These are phyloP conservation scores for Penstemon barbatus DNA, from an alignment of 257 asterid species.

Conservation along the genomic window DNA sequence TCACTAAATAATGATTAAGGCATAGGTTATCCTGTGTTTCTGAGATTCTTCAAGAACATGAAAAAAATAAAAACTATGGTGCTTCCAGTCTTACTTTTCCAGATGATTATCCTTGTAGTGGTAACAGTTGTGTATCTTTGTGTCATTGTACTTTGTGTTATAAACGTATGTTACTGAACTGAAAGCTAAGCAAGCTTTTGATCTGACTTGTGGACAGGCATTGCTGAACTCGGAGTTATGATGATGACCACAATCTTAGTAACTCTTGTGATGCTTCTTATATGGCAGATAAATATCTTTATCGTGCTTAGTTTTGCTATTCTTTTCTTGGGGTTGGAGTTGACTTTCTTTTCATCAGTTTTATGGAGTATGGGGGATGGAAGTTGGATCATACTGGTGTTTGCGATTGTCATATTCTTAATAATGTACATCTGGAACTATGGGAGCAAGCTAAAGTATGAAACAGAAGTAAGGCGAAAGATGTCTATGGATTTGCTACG, in stretches of 20 bases:
- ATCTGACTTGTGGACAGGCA: conserved; percentile 54
- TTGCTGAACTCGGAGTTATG: conserved; percentile 98
- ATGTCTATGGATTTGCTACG: conserved; percentile 86
- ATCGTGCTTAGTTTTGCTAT: conserved; percentile 61
- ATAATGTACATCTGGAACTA: conserved; percentile 96
- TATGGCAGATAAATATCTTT: conserved; percentile 88
- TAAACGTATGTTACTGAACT: background rate
- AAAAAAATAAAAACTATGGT: background rate
- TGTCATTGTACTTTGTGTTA: background rate
- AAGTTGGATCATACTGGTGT: conserved; percentile 90
- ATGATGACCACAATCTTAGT: conserved; percentile 87
- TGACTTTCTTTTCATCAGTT: conserved; percentile 79
- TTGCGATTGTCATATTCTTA: conserved; percentile 69
- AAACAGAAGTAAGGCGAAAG: conserved; percentile 83
- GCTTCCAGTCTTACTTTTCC: background rate
- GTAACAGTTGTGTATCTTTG: background rate
- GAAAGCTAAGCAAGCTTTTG: conserved; percentile 16
- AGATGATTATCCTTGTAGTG: background rate
- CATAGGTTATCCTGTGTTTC: background rate
- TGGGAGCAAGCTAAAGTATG: conserved; percentile 88
- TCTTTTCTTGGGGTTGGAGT: conserved; percentile 85
- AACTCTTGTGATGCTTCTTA: conserved; percentile 93
- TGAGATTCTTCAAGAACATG: background rate
- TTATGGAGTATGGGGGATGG: conserved; percentile 95
- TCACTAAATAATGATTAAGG: no score